Evolutionary conservation across 148 eudicot genomes (phyloP).

Genomic region (Amaranthus cruentus): DNA sequence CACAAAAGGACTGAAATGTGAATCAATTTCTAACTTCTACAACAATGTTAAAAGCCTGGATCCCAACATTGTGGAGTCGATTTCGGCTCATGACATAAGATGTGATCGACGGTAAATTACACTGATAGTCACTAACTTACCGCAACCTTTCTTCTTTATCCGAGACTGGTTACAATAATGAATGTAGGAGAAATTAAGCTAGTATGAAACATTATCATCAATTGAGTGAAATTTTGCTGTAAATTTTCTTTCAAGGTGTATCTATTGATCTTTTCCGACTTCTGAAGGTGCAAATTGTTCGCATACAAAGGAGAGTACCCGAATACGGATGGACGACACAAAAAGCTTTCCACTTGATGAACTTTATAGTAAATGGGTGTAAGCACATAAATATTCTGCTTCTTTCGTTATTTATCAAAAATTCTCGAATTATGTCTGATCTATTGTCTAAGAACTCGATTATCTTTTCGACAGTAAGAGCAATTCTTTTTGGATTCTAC

Average conservation of each 20-base stretch:
- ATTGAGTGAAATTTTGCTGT: not conserved
- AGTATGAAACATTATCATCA: not conserved
- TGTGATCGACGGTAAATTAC: too few species aligned
- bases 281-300: conserved; percentile 59
- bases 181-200: too few species aligned
- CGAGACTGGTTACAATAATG: too few species aligned
- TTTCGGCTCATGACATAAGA: too few species aligned
- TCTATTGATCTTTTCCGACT: not conserved
- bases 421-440: not conserved
- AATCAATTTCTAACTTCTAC: too few species aligned
- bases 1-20: too few species aligned
- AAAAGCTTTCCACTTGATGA: conserved; percentile 79
- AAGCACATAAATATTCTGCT: conserved; percentile 26
- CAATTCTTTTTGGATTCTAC: conserved; percentile 57
- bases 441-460: not conserved
- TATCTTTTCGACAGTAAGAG: conserved; percentile 43
- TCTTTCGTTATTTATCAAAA: not conserved
- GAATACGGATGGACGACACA: conserved; percentile 83
- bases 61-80: too few species aligned
- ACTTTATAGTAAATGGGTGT: conserved; percentile 72
- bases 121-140: too few species aligned
- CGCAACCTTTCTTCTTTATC: too few species aligned
- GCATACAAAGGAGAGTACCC: conserved; percentile 64
- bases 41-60: too few species aligned
- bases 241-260: too few species aligned